Percentiles rank a stretch among this genome's conserved stretches.
Conservation (phyloP, 306 rosid genomes). For the Erythrophleum fordii region DNA sequence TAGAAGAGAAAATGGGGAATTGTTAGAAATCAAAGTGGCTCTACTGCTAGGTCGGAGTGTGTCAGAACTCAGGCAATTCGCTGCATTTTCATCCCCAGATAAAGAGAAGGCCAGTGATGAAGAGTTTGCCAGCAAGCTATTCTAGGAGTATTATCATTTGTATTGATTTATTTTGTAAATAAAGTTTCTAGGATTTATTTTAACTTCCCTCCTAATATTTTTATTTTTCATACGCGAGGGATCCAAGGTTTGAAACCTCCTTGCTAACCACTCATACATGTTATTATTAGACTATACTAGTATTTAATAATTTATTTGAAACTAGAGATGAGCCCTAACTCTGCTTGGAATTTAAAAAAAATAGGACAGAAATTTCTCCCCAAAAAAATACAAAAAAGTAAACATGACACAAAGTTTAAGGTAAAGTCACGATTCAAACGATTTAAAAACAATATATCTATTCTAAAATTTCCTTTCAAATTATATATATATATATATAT, state of each 20-base stretch:
- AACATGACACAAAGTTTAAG: too few relatives aligned
- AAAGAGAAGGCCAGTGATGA: slow-evolving; percentile 33
- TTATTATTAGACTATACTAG: background rate
- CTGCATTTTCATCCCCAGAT: slow-evolving; percentile 37
- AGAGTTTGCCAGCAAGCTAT: slow-evolving; percentile 76
- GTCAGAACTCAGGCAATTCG: slow-evolving; percentile 60
- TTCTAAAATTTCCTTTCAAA: too few relatives aligned
- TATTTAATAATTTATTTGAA: background rate
- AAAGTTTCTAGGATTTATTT: slow-evolving; percentile 4
- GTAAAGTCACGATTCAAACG: too few relatives aligned
- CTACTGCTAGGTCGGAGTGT: slow-evolving; percentile 68
- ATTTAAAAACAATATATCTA: too few relatives aligned
- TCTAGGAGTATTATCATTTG: slow-evolving; percentile 40
- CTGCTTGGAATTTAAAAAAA: too few relatives aligned
- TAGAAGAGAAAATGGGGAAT: slow-evolving; percentile 71
- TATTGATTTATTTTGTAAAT: slow-evolving; percentile 22
- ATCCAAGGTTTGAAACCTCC: background rate
- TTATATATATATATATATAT: too few relatives aligned
- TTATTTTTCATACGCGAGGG: background rate
- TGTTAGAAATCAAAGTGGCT: slow-evolving; percentile 70
- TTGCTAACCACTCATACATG: background rate
- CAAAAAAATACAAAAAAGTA: too few relatives aligned
- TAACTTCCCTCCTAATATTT: slow-evolving; percentile 21
- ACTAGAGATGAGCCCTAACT: background rate
- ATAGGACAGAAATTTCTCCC: background rate